Percentiles rank a stretch among this genome's conserved stretches.
Evolutionary conservation across 2,329 filamentous ascomycete genomes (phyloP).

Genomic region (Sporothrix humicola): DNA sequence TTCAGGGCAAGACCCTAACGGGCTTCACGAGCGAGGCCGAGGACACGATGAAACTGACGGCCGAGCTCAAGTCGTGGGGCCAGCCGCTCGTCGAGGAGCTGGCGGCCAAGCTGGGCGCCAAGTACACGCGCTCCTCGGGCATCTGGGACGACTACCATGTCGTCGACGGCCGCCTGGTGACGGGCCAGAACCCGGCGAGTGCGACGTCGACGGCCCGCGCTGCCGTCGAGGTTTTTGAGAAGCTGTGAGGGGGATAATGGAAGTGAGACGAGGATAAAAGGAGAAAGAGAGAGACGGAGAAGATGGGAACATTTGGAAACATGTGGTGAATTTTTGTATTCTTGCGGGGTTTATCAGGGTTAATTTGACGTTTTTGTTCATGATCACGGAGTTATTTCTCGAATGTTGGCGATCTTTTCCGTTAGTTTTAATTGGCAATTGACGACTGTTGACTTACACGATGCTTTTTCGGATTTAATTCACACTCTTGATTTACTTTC

Average conservation of each 20-base stretch:
- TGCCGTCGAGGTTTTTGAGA: constrained; percentile 48
- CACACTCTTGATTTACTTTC: too few relatives aligned
- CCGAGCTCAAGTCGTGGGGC: constrained; percentile 44
- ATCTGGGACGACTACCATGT: constrained; percentile 44
- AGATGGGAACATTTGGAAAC: too few relatives aligned
- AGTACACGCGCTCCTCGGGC: constrained; percentile 35
- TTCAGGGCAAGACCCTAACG: constrained; percentile 48
- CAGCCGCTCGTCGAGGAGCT: constrained; percentile 46
- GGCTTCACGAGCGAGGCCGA: constrained; percentile 51
- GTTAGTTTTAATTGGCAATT: too few relatives aligned
- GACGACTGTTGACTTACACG: too few relatives aligned
- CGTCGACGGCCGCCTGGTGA: constrained; percentile 49
- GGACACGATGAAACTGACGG: constrained; percentile 44
- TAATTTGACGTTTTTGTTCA: too few relatives aligned
- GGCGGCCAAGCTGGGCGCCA: constrained; percentile 37
- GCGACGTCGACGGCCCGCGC: constrained; percentile 48
- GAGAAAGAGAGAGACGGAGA: too few relatives aligned
- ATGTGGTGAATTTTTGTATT: too few relatives aligned
- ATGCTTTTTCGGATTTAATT: too few relatives aligned
- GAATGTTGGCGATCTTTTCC: too few relatives aligned
- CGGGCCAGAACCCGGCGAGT: constrained; percentile 51
- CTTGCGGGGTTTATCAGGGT: too few relatives aligned
- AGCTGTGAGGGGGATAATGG: constrained; percentile 39
- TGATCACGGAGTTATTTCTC: too few relatives aligned
- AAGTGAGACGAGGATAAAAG: too few relatives aligned